Base-by-base conservation (phyloP, 306 rosid genomes). In the Boehmeria nivea region DNA sequence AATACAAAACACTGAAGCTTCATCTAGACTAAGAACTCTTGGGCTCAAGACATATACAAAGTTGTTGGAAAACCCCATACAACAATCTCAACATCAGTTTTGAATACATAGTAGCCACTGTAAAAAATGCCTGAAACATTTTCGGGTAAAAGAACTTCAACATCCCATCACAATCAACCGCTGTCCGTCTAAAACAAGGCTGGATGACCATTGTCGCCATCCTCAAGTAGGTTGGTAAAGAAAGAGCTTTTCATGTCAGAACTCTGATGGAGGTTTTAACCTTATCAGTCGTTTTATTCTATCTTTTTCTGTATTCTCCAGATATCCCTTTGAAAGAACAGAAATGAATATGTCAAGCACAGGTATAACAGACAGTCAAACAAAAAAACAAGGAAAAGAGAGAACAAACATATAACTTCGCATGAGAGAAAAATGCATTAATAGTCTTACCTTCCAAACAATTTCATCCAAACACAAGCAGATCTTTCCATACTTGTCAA, bases 401-500 rank as follows among this genome's bases (percentile, higher is more conserved):
- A 5, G 11, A 33, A 4, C 38, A 5, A 33, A 11, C 10, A 5
- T 9, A 40, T 40, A 40, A 40, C 16, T 40, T 40, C 44, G 3
- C 8, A n/a, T n/a, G n/a, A n/a, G n/a, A n/a, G 15, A 15, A 6
- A 6, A 40, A 33, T 13, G 31, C 56, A 33, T 66, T 27, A 31
- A 40, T 28, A 40, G 66, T 24, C 81, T 65, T 64, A 91, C 95
- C 94, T 84, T 78, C 95, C 98, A 91, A 40, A 91, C 94, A 59
- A 91, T 76, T 78, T 91, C 98, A 75, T 91, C 98, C 65, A 91
- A 76, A 61, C 95, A 84, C 73, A 84, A 59, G 73, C 98, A 91
- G 49, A 91, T 87, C 76, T 77, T 82, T 67, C 98, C 98, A 57
- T 91, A 91, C 75, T 87, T 91, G 62, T 91, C 98, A 33, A 91